Percentiles rank a stretch among this genome's conserved stretches.
Evolutionary conservation across 148 eudicot genomes (phyloP).

Genomic region (Arctostaphylos glauca): DNA sequence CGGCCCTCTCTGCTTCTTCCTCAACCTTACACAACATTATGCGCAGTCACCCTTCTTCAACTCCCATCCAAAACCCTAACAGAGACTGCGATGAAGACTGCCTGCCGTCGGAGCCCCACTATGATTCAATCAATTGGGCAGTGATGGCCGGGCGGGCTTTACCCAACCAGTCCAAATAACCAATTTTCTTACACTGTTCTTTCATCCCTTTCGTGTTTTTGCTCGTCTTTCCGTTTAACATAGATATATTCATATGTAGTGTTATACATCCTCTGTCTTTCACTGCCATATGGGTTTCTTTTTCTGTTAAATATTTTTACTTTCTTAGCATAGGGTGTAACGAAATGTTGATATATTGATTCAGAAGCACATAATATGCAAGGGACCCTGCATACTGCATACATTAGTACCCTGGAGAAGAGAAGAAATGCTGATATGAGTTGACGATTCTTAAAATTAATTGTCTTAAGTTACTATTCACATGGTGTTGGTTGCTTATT

Average conservation of each 20-base stretch:
- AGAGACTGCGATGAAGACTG: conserved; percentile 43
- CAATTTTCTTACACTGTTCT: neutral
- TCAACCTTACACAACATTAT: neutral
- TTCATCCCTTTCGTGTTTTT: neutral
- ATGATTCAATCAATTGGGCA: conserved; percentile 18
- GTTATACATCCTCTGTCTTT: neutral
- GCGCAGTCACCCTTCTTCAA: neutral
- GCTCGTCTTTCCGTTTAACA: no score
- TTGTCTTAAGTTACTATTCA: neutral
- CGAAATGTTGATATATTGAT: neutral
- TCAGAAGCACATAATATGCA: neutral
- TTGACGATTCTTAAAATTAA: neutral
- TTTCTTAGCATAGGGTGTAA: neutral
- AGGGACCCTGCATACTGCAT: neutral
- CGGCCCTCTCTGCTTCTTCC: conserved; percentile 15
- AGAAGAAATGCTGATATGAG: neutral
- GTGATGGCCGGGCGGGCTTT: conserved; percentile 38
- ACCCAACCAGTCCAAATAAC: neutral
- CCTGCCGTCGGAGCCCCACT: conserved; percentile 34
- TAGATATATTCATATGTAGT: neutral
- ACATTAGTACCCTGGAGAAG: neutral
- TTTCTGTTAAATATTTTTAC: neutral
- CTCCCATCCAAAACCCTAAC: neutral
- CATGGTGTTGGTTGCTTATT: neutral
- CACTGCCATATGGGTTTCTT: no score